Conservation (phyloP, 2,329 filamentous ascomycete genomes). For the Clarireedia sp. region DNA sequence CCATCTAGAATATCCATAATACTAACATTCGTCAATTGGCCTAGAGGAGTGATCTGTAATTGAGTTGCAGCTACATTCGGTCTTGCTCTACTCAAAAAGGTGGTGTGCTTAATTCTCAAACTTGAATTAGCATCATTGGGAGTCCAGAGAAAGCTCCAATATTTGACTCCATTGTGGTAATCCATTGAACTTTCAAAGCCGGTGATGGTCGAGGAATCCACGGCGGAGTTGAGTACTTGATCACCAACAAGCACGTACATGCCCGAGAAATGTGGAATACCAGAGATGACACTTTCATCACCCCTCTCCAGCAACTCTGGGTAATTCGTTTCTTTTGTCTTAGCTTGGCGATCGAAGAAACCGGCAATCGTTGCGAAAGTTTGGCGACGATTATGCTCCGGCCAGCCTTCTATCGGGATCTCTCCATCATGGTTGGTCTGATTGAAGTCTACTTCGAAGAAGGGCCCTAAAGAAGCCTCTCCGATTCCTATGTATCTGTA, state of each 20-base stretch:
- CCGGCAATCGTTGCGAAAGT: slow-evolving; percentile 60
- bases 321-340: slow-evolving; percentile 51
- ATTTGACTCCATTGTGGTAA: slow-evolving; percentile 4
- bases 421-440: slow-evolving; percentile 13
- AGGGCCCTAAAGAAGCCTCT: slow-evolving; percentile 12
- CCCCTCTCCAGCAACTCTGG: slow-evolving; percentile 55
- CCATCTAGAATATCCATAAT: slow-evolving; percentile 57
- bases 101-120: slow-evolving; percentile 50
- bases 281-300: slow-evolving; percentile 56
- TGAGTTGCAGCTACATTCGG: slow-evolving; percentile 13
- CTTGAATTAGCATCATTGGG: slow-evolving; percentile 41
- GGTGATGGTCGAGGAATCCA: slow-evolving; percentile 45
- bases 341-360: slow-evolving; percentile 54
- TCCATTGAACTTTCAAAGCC: slow-evolving; percentile 53
- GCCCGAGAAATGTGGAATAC: slow-evolving; percentile 57
- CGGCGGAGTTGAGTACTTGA: slow-evolving; percentile 50
- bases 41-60: slow-evolving; percentile 9
- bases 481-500: slow-evolving; percentile 12
- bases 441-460: slow-evolving; percentile 17
- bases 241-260: slow-evolving; percentile 46
- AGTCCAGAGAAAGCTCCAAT: slow-evolving; percentile 12
- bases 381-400: slow-evolving; percentile 54
- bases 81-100: slow-evolving; percentile 16
- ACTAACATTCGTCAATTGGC: slow-evolving; percentile 32
- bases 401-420: slow-evolving; percentile 48